A percentile compares a stretch with the other conserved stretches of the same genome.
Evolutionary conservation across 78 protist species (phyloP).

Genomic region (Dictyostelium firmibasis): DNA sequence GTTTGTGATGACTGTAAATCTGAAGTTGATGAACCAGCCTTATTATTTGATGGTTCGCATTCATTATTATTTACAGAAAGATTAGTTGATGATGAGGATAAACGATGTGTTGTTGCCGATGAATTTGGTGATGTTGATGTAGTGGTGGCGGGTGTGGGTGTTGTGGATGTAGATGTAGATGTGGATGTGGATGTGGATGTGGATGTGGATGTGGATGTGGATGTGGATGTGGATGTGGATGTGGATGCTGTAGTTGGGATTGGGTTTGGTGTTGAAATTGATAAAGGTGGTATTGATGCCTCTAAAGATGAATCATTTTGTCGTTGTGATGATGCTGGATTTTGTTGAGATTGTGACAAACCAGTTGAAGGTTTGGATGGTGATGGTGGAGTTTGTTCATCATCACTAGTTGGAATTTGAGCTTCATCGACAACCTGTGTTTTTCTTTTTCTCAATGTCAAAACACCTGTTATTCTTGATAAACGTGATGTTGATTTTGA

Average conservation of each 20-base stretch:
- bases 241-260: background rate
- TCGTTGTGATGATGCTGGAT: background rate
- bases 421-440: background rate
- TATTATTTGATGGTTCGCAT: background rate
- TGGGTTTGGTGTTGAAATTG: background rate
- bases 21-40: background rate
- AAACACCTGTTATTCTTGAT: conserved; percentile 34
- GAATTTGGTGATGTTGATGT: background rate
- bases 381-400: background rate
- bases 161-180: too few species aligned
- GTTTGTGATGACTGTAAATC: background rate
- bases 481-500: conserved; percentile 44
- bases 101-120: background rate
- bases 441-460: conserved; percentile 25
- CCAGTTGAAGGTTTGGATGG: background rate
- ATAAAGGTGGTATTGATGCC: background rate
- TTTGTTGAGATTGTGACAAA: background rate
- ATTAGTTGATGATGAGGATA: background rate
- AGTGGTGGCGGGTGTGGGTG: background rate
- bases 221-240: background rate
- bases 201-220: background rate
- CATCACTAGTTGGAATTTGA: background rate
- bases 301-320: background rate
- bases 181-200: background rate
- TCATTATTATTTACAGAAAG: background rate